Conservation (phyloP, 495 filamentous ascomycete genomes). For the Hypoxylon cercidicola region DNA sequence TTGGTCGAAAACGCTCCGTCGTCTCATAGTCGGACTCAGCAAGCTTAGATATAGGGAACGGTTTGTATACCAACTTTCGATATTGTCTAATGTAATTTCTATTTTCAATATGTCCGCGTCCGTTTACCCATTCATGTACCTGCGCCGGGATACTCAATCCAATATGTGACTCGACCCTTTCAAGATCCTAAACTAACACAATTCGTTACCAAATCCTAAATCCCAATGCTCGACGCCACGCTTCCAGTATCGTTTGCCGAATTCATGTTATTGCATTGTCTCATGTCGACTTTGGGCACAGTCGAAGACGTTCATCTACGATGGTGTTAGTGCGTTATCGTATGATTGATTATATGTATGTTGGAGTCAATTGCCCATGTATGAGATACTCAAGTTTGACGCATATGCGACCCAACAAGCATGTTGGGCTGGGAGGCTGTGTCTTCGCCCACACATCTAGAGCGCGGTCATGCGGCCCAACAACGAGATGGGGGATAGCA, state of each 20-base stretch:
- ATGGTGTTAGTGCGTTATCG: conserved; percentile 8
- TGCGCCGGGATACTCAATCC: neutral
- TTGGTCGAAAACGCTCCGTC: too few species aligned
- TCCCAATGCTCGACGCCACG: conserved; percentile 5
- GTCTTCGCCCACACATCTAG: too few species aligned
- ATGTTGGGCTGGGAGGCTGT: neutral
- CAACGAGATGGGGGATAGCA: neutral
- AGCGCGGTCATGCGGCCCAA: too few species aligned
- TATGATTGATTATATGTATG: too few species aligned
- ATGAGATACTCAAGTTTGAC: neutral
- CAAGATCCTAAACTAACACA: too few species aligned
- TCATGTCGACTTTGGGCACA: neutral
- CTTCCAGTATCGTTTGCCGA: conserved; percentile 5
- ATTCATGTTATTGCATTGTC: neutral
- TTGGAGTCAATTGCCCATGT: too few species aligned
- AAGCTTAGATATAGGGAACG: conserved; percentile 10
- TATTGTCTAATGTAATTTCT: conserved; percentile 25
- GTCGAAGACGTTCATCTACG: conserved; percentile 4
- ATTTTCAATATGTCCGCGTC: neutral
- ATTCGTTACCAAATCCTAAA: neutral
- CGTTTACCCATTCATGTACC: neutral
- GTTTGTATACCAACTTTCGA: conserved; percentile 29
- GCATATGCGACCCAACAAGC: neutral
- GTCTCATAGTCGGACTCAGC: too few species aligned
- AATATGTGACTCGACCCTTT: neutral